Base-by-base conservation (phyloP, 2,329 filamentous ascomycete species). In the Fusarium globosum region DNA sequence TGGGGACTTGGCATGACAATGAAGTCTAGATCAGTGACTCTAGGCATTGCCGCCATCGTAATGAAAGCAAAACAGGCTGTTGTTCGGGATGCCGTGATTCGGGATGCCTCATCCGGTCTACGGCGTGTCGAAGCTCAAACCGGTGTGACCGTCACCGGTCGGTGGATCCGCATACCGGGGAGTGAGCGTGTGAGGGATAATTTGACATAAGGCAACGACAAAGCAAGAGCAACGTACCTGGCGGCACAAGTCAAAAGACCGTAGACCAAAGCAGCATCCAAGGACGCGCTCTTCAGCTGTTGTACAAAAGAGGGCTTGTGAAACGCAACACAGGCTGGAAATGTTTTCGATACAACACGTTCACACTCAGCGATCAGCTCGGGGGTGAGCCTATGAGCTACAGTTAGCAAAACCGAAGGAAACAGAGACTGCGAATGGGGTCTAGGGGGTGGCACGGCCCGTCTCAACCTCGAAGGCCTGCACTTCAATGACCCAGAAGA, bases 241-340 rank as follows among this genome's bases (percentile, higher is more conserved):
- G 88, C 87, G 67, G 87, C 88, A 53, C 85, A 88, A 53, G 88
- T 88, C 75, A 90, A 82, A 39, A 90, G 85, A 20, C 88, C 88
- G 70, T 89, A 89, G 62, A 89, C 84, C 72, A 90, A 87, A 53
- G 87, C 87, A 36, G 86, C 82, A 65, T 90, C 88, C 39, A 90
- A 84, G 6, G 85, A 84, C 28, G 83, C 85, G 74, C 84, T 88
- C 82, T 90, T 90, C 57, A 90, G 84, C 78, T 90, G 88, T 80
- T 89, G 87, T 39, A 90, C 79, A 80, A 90, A 90, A 6, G 88
- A 88, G 13, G 88, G 88, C 82, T 90, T 90, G 82, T 90, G 88
- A 78, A 90, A 90, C 77, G 88, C 88, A 46, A 90, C 88, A 78
- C 88, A 90, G 70, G 88, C 88, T 43, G 88, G 88, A 75, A 90